Evolutionary conservation across 768 basidiomycete species (phyloP), one percentile per base, ranked within the genome.

Genomic region (Lentinula detonsa): DNA sequence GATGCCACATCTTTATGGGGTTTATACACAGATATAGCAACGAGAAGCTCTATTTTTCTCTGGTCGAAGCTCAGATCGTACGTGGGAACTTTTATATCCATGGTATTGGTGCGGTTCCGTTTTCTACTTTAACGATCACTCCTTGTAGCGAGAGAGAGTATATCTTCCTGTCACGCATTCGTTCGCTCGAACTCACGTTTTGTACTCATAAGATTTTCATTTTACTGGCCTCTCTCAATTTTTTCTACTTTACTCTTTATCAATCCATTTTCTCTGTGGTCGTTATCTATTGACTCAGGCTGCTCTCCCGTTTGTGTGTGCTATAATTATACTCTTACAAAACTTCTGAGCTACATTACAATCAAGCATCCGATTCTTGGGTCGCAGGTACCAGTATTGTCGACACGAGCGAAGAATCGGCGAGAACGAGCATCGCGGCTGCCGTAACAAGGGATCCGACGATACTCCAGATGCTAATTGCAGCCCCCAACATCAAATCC

Each of bases 391-490:
- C 21, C 18, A 48, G 21, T 8, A 46, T 46, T 16, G 42, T 34
- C 18, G 28, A 28, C 28, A 28, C 28, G 9, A 28, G n/a, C 31
- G 34, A 16, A 48, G 45, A 31, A 58, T 42, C 43, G 42, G 55
- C 23, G 23, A 48, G 35, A 50, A 62, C 78, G 48, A 90, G 71
- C 23, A 88, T 73, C 1, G 76, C 85, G 62, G 90, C 90, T 6
- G 86, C 88, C 8, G 75, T 72, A 15, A 85, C 74, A 62, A 75
- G 76, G 37, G 85, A 81, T 9, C 88, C 88, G 11, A 81, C 56
- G 15, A 88, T 40, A 42, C 85, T 86, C 72, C 80, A 80, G 4
- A 73, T 45, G 1, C 81, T 83, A 42, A 85, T 67, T 1, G 76
- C 73, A 54, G 75, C 73, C 8, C 83, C 78, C 58, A 85, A 80